Conservation (phyloP, 2,329 filamentous ascomycete genomes). For the Diaporthe helianthi region DNA sequence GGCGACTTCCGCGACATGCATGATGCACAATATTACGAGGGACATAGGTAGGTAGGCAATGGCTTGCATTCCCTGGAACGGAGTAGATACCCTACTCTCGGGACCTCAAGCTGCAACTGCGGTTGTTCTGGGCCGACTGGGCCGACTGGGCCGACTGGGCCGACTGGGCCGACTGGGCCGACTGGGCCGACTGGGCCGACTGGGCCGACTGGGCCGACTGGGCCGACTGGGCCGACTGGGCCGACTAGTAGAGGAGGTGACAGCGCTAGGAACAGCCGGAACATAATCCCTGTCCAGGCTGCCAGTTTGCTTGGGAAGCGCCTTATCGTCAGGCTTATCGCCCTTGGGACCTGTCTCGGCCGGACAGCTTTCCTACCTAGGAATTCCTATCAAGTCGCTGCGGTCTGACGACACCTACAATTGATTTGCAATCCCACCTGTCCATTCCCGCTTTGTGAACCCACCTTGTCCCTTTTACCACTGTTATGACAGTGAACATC, state of each 20-base stretch:
- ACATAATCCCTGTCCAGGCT: slow-evolving; percentile 18
- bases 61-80: not conserved
- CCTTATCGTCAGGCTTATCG: slow-evolving; percentile 23
- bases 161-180: not conserved
- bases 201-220: not conserved
- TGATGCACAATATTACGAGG: too few species aligned
- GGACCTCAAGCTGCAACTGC: not conserved
- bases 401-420: slow-evolving; percentile 7
- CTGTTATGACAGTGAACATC: not conserved
- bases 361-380: slow-evolving; percentile 10
- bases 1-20: not conserved
- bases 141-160: too few species aligned
- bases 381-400: slow-evolving; percentile 8
- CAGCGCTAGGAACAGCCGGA: slow-evolving; percentile 21
- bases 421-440: slow-evolving; percentile 8
- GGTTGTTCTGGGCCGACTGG: not conserved
- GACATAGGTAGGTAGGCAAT: too few species aligned
- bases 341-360: slow-evolving; percentile 2
- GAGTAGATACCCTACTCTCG: not conserved
- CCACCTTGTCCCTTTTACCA: not conserved
- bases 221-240: too few species aligned
- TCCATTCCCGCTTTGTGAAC: slow-evolving; percentile 15
- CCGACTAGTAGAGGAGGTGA: slow-evolving; percentile 1
- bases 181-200: too few species aligned
- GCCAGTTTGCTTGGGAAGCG: slow-evolving; percentile 9